phyloP scores from a whole-genome alignment of 441 rosid species.

The Francoa sonchifolia region DNA sequence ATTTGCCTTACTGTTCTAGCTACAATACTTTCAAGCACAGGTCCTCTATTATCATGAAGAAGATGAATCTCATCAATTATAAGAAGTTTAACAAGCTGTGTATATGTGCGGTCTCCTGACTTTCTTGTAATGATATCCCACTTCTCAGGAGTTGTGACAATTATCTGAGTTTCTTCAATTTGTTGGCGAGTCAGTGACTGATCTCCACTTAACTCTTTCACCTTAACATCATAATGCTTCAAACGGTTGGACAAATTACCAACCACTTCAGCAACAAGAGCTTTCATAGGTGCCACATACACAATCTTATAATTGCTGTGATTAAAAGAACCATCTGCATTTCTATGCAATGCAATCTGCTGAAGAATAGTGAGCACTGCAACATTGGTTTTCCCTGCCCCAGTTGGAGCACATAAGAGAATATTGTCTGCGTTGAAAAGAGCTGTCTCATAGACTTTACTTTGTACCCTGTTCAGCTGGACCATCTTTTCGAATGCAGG shows the following conservation, averaged over 20 bases:
- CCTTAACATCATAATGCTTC: constrained; percentile 29
- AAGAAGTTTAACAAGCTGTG: constrained; percentile 77
- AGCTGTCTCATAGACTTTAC: constrained; percentile 80
- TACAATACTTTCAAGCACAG: constrained; percentile 94
- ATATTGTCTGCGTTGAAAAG: constrained; percentile 60
- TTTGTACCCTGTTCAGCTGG: constrained; percentile 84
- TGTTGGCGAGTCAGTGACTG: constrained; percentile 79
- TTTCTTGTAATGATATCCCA: constrained; percentile 95
- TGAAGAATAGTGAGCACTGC: constrained; percentile 20
- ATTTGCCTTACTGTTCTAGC: constrained; percentile 90
- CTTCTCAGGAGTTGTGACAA: constrained; percentile 94
- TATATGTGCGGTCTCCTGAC: constrained; percentile 94
- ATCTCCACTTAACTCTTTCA: constrained; percentile 89
- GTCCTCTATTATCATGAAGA: constrained; percentile 91
- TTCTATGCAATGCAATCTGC: constrained; percentile 18
- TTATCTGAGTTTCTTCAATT: constrained; percentile 89
- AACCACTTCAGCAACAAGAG: constrained; percentile 19
- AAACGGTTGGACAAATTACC: constrained; percentile 17
- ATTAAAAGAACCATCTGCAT: constrained; percentile 14
- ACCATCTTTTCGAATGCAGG: constrained; percentile 87
- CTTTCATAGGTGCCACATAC: constrained; percentile 22
- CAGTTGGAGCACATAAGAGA: constrained; percentile 50
- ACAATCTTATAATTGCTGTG: constrained; percentile 16
- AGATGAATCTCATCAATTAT: constrained; percentile 92
- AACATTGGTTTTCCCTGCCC: constrained; percentile 20